These are phyloP conservation scores for Rutstroemia sp. DNA, from an alignment of 2,329 filamentous ascomycete genomes.

Conservation along the genomic window DNA sequence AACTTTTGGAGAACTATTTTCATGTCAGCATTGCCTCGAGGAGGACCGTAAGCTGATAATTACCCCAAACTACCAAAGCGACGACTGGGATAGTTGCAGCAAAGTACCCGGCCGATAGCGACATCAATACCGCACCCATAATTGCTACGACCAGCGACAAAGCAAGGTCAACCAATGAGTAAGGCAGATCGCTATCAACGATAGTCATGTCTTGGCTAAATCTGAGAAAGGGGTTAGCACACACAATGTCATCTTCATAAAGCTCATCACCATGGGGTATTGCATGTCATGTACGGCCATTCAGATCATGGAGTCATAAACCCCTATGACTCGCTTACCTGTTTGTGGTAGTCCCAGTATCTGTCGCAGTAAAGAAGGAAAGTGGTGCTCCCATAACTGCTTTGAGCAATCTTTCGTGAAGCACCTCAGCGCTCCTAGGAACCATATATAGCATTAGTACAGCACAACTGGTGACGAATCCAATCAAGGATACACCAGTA, in stretches of 20 bases:
- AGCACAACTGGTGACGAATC: background rate
- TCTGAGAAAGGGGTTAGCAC: background rate
- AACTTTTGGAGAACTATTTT: conserved; percentile 31
- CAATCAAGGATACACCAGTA: background rate
- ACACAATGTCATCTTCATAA: background rate
- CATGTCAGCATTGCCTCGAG: background rate
- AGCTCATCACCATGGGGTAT: background rate
- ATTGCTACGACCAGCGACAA: conserved; percentile 31
- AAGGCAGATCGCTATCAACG: conserved; percentile 22
- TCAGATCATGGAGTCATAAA: too few species aligned
- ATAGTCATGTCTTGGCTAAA: conserved; percentile 23
- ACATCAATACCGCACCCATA: conserved; percentile 32
- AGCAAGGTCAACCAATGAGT: conserved; percentile 12
- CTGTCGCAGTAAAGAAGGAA: conserved; percentile 21
- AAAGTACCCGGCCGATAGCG: conserved; percentile 31
- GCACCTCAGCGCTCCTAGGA: conserved; percentile 40
- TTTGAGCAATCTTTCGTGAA: conserved; percentile 41
- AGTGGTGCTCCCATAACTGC: conserved; percentile 39
- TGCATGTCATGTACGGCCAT: too few species aligned
- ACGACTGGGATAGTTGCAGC: conserved; percentile 36
- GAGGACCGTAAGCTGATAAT: background rate
- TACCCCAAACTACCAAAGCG: conserved; percentile 24
- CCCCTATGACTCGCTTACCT: conserved; percentile 6
- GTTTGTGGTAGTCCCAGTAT: conserved; percentile 18
- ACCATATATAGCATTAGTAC: conserved; percentile 45